Percentiles rank a stretch among this genome's conserved stretches.
Conservation (phyloP, 257 asterid species). For the Fraxinus americana region DNA sequence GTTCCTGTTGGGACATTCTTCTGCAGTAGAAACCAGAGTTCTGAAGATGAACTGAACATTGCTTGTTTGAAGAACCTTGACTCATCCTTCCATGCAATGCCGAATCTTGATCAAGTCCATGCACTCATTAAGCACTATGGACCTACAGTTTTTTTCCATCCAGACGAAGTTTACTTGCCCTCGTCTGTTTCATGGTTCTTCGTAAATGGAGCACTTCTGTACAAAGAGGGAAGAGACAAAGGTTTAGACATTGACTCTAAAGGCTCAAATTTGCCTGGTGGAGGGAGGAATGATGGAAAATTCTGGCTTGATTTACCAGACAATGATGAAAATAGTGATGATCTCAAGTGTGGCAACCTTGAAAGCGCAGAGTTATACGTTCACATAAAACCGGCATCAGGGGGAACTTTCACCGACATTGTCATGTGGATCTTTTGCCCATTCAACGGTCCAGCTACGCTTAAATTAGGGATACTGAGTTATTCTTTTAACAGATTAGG, state of each 20-base stretch:
- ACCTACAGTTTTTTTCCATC: conserved; percentile 79
- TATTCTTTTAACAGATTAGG: conserved; percentile 54
- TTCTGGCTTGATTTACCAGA: conserved; percentile 79
- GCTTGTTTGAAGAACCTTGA: conserved; percentile 76
- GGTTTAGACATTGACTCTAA: conserved; percentile 55
- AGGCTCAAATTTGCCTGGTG: conserved; percentile 66
- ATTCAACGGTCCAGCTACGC: conserved; percentile 77
- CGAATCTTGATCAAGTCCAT: conserved; percentile 68
- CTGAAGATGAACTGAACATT: conserved; percentile 35
- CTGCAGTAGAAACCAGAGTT: conserved; percentile 34
- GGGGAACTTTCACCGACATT: conserved; percentile 78
- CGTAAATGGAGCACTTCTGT: conserved; percentile 69
- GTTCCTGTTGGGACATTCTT: conserved; percentile 78
- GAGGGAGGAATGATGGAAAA: conserved; percentile 67
- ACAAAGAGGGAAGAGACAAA: conserved; percentile 51
- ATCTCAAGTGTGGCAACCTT: conserved; percentile 54
- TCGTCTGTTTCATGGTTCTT: conserved; percentile 92
- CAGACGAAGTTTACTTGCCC: conserved; percentile 79
- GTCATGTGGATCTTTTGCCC: conserved; percentile 93
- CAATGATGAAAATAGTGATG: conserved; percentile 28
- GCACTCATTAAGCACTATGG: conserved; percentile 76
- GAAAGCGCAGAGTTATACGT: conserved; percentile 71
- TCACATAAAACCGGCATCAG: conserved; percentile 77
- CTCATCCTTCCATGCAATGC: conserved; percentile 54
- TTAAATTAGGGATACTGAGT: conserved; percentile 51